phyloP scores from a whole-genome alignment of 23 red algal species.

The Chondrus crispus region DNA sequence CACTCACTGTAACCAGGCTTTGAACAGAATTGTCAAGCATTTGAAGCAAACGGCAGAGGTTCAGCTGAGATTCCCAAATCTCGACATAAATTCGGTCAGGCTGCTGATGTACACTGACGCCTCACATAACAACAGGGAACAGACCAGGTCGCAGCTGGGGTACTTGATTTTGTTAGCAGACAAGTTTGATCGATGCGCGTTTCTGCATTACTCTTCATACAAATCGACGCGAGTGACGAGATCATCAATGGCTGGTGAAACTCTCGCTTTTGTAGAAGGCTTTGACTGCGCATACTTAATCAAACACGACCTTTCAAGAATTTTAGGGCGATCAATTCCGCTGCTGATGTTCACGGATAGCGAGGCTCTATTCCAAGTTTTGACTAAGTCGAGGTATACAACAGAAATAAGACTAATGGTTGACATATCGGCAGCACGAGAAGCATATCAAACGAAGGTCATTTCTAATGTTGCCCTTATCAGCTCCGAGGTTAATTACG shows the following conservation, averaged over 20 bases:
- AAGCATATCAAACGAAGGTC: neutral
- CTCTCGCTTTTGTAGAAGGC: conserved; percentile 7
- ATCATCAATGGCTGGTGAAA: neutral
- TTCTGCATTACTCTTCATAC: neutral
- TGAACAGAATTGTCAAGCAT: neutral
- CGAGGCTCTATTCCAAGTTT: neutral
- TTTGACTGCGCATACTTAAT: conserved; percentile 15
- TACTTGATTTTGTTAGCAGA: conserved; percentile 7
- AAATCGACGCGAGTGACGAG: neutral
- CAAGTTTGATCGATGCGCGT: neutral
- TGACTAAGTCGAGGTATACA: neutral
- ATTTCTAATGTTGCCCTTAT: conserved; percentile 24
- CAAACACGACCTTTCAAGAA: neutral
- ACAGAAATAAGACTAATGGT: conserved; percentile 1
- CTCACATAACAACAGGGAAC: neutral
- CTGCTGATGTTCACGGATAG: neutral
- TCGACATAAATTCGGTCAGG: neutral
- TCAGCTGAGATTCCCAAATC: neutral
- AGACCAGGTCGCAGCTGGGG: conserved; percentile 8
- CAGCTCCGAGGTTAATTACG: neutral
- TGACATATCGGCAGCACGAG: neutral
- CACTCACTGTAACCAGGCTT: neutral
- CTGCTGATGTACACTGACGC: neutral
- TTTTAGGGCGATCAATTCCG: neutral
- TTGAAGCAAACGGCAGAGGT: neutral